Percentiles rank a stretch among this genome's conserved stretches.
Evolutionary conservation across 345 rosid species (phyloP).

Genomic region (Barbarea vulgaris): DNA sequence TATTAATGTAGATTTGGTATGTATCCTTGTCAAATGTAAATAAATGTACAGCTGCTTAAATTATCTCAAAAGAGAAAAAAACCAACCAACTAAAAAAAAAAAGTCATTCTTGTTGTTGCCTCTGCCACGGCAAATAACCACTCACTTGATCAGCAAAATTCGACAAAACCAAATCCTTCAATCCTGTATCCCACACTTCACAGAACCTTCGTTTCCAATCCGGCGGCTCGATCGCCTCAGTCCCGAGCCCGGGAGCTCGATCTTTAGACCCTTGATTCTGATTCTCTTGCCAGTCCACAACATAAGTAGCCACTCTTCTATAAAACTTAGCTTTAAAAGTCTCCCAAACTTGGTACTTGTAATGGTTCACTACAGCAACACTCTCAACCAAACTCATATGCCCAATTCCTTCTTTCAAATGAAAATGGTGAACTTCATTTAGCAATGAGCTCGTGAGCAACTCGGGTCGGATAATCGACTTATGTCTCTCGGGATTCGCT

Average conservation of each 20-base stretch:
- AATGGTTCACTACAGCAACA: slow-evolving; percentile 76
- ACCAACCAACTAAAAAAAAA: neutral
- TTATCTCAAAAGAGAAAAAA: slow-evolving; percentile 19
- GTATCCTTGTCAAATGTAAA: slow-evolving; percentile 3
- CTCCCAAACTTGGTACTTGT: slow-evolving; percentile 98
- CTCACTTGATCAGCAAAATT: slow-evolving; percentile 71
- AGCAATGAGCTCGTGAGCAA: slow-evolving; percentile 66
- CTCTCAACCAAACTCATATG: slow-evolving; percentile 69
- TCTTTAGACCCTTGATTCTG: slow-evolving; percentile 92
- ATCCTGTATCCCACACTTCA: slow-evolving; percentile 94
- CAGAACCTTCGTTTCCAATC: slow-evolving; percentile 86
- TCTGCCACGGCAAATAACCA: slow-evolving; percentile 85
- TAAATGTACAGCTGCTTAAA: slow-evolving; percentile 22
- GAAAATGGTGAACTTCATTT: slow-evolving; percentile 90
- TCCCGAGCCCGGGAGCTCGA: slow-evolving; percentile 93
- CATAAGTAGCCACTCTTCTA: slow-evolving; percentile 94
- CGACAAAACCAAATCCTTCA: slow-evolving; percentile 76
- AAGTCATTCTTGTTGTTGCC: slow-evolving; percentile 40
- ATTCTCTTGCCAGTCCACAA: slow-evolving; percentile 89
- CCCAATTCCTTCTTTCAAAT: slow-evolving; percentile 56
- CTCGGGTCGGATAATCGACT: slow-evolving; percentile 73
- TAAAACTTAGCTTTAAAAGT: slow-evolving; percentile 84
- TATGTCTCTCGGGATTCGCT: slow-evolving; percentile 84
- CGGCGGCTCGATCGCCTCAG: slow-evolving; percentile 78
- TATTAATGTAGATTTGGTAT: slow-evolving; percentile 17